Base-by-base conservation (phyloP, 1,284 basidiomycete species). In the Ganoderma sinense region DNA sequence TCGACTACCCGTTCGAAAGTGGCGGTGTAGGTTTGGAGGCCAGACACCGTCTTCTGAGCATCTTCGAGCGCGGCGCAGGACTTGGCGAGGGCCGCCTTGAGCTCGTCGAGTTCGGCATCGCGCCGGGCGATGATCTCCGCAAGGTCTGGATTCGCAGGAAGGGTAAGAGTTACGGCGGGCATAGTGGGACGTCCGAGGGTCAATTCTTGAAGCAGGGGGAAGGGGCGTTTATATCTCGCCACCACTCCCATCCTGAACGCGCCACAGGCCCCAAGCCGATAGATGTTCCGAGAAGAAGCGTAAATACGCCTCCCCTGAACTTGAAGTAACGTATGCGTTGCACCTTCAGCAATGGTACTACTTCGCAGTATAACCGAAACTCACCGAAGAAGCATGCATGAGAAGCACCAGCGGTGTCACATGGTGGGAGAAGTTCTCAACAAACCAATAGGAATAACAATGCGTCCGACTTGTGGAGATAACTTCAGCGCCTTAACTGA, bases 331-430 rank as follows among this genome's bases (percentile, higher is more conserved):
- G 23, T 41, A 41, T 58, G 33, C 58, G 31, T 62, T 36, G 33
- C 56, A 59, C n/a, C 56, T 39, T 11, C 36, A n/a, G n/a, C 56
- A 33, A 43, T 64, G 23, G 23, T 23, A n/a, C 58, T 23, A n/a
- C 58, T 69, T 72, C 71, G 62, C 71, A 72, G 66, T 62, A 41
- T 64, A 20, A 48, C 71, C 71, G 71, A 31, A 26, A 33, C 55
- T 67, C 39, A 40, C 69, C 71, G 67, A 16, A 29, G 43, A 39
- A 26, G n/a, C 48, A 41, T 10, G 26, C 31, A 43, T 56, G 16
- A 18, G 59, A 59, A 61, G 58, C 31, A 23, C 33, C 26, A 18
- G 11, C 40, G n/a, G 26, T 43, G 55, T 53, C 31, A 43, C 61
- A 43, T 58, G 55, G 16, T 31, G 4, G 33, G n/a, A 39, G 56